Evolutionary conservation across 2,329 filamentous ascomycete genomes (phyloP), one percentile per base, ranked within the genome.

Genomic region (Pestalotiopsis fici): DNA sequence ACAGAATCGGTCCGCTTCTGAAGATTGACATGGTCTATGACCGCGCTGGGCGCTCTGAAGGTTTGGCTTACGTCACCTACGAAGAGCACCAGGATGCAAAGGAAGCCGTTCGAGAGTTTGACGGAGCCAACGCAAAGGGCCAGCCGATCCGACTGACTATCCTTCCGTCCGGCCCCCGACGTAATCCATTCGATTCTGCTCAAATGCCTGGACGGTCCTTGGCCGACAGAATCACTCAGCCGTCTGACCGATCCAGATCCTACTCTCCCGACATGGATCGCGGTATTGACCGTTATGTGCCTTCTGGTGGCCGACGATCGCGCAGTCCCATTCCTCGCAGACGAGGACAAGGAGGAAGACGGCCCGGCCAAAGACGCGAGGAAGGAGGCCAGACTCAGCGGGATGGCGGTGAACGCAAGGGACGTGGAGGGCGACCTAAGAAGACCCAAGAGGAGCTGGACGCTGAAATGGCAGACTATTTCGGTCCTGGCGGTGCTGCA

Each of bases 391-490:
- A 70, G 67, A 68, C 79, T 69, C 82, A 80, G 71, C 81, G 78
- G 15, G 78, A 81, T 54, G 78, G 78, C 28, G 79, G 78, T 25
- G 80, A 79, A 79, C 81, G 39, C 68, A 74, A 37, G 83, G 83
- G 57, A 59, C 84, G 82, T 21, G 85, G 88, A 65, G 86, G 87
- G 50, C 87, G 93, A 61, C 86, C 90, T 2, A 91, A 89, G 80
- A 97, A 97, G 87, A 97, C 95, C 0, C 92, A 94, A 72, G 93
- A 97, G 74, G 93, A 98, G 78, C 85, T 98, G 54, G 95, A 98
- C 78, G 93, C 93, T n/a, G 95, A 98, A 81, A 98, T 98, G 95
- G 94, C 91, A 35, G 93, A 97, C 76, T 98, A 98, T 79, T 98
- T 94, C 84, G 90, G 87, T 35, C 83, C 82, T 28, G 78, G 79